phyloP scores from a whole-genome alignment of 2,329 filamentous ascomycete genomes.

The Aureobasidium melanogenum region DNA sequence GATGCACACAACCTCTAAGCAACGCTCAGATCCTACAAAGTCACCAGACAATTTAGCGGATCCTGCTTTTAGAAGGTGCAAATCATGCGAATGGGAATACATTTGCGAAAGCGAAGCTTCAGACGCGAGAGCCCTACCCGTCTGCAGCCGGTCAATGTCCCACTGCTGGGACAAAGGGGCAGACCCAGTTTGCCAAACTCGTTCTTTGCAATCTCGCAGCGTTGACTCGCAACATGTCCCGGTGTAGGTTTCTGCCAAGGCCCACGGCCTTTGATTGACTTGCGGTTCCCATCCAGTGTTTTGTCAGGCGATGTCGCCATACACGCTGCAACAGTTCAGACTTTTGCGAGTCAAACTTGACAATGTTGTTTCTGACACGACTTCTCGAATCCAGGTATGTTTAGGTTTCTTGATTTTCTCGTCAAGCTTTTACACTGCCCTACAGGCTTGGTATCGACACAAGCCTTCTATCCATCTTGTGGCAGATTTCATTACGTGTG shows the following conservation, averaged over 20 bases:
- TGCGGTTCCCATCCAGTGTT: neutral
- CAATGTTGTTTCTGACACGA: neutral
- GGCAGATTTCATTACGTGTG: neutral
- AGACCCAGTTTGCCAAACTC: neutral
- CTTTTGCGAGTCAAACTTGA: neutral
- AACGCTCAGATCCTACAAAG: neutral
- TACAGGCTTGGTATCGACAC: no score
- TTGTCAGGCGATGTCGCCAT: neutral
- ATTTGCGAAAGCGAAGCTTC: neutral
- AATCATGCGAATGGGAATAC: neutral
- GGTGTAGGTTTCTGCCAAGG: neutral
- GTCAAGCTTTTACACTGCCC: neutral
- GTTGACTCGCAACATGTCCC: neutral
- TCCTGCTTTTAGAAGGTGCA: neutral
- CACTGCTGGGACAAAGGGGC: neutral
- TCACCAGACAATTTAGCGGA: neutral
- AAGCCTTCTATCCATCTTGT: neutral
- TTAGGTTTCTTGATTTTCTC: neutral
- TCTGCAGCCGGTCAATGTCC: neutral
- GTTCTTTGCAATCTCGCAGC: constrained; percentile 2
- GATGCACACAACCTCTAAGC: neutral
- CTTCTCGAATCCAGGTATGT: neutral
- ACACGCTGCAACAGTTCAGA: neutral
- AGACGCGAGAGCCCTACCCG: neutral
- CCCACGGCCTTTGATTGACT: neutral